Conservation (phyloP, 2,329 filamentous ascomycete genomes). For the Saccharata proteae region DNA sequence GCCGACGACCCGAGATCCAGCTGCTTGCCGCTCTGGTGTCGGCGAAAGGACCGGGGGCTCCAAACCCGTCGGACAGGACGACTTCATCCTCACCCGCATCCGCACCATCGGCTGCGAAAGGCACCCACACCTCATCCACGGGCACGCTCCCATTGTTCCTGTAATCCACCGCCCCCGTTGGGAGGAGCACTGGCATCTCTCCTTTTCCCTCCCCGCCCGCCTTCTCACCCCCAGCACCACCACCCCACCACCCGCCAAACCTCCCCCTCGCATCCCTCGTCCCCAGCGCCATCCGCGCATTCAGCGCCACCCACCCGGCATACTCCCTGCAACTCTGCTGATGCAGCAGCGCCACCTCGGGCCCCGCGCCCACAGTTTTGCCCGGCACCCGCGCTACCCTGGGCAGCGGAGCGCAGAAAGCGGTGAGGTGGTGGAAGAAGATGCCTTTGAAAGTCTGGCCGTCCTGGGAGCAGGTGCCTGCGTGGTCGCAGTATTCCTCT, state of each 20-base stretch:
- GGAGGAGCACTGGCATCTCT: conserved; percentile 16
- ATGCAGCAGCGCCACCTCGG: conserved; percentile 34
- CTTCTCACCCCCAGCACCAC: conserved; percentile 18
- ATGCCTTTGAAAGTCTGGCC: conserved; percentile 89
- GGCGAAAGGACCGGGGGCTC: too few relatives aligned
- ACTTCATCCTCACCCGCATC: not conserved
- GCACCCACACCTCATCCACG: conserved; percentile 1
- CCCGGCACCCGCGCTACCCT: conserved; percentile 30
- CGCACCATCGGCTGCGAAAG: conserved; percentile 1
- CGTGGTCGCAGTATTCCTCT: conserved; percentile 72
- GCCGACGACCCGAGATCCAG: too few relatives aligned
- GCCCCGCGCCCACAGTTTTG: conserved; percentile 29
- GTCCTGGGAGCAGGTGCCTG: conserved; percentile 66
- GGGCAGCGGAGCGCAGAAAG: conserved; percentile 61
- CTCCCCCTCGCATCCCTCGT: conserved; percentile 56
- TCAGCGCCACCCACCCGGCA: conserved; percentile 63
- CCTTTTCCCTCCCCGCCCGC: conserved; percentile 12
- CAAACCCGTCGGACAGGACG: too few relatives aligned
- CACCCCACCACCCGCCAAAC: conserved; percentile 84
- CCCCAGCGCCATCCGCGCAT: conserved; percentile 58
- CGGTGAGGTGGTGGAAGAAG: conserved; percentile 76
- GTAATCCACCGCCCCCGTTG: conserved; percentile 37
- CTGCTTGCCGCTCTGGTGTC: too few relatives aligned
- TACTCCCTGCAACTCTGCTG: conserved; percentile 52
- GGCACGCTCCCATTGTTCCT: conserved; percentile 21